These are phyloP conservation scores for Zalerion maritima DNA, from an alignment of 495 filamentous ascomycete species.

Conservation along the genomic window DNA sequence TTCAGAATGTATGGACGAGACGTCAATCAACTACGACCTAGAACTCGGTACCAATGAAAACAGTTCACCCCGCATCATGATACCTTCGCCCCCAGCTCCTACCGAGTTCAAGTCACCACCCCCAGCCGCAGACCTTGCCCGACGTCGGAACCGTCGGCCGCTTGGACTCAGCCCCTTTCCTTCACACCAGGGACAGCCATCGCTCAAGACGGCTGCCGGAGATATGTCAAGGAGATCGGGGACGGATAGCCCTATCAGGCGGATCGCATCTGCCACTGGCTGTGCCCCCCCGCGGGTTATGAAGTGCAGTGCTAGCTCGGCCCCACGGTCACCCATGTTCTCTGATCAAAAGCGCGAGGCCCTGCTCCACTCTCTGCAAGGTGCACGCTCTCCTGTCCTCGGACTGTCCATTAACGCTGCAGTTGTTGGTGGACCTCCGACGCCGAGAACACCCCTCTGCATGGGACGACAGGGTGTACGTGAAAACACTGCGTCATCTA, in stretches of 20 bases:
- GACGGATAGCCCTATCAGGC: conserved; percentile 27
- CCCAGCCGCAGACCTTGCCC: conserved; percentile 31
- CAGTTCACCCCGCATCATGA: too few relatives aligned
- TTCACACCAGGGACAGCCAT: too few relatives aligned
- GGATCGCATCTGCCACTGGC: conserved; percentile 29
- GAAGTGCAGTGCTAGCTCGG: conserved; percentile 18
- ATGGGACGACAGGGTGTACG: conserved; percentile 16
- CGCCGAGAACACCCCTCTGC: conserved; percentile 19
- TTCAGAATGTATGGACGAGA: too few relatives aligned
- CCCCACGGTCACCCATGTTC: conserved; percentile 28
- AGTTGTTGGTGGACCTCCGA: conserved; percentile 13
- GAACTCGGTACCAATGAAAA: too few relatives aligned
- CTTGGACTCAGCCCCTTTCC: conserved; percentile 24
- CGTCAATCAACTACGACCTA: too few relatives aligned
- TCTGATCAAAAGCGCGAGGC: conserved; percentile 28
- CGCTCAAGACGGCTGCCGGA: conserved; percentile 24
- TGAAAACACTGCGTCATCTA: conserved; percentile 17
- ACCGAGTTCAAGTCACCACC: conserved; percentile 31
- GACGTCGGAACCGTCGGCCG: conserved; percentile 30
- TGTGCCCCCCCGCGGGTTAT: conserved; percentile 23
- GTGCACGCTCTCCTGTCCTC: conserved; percentile 20
- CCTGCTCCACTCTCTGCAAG: conserved; percentile 20
- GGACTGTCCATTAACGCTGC: conserved; percentile 8
- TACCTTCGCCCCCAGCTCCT: conserved; percentile 14
- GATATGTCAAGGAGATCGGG: conserved; percentile 23